phyloP scores from a whole-genome alignment of 805 yeast genomes.

The Komagataella phaffii region DNA sequence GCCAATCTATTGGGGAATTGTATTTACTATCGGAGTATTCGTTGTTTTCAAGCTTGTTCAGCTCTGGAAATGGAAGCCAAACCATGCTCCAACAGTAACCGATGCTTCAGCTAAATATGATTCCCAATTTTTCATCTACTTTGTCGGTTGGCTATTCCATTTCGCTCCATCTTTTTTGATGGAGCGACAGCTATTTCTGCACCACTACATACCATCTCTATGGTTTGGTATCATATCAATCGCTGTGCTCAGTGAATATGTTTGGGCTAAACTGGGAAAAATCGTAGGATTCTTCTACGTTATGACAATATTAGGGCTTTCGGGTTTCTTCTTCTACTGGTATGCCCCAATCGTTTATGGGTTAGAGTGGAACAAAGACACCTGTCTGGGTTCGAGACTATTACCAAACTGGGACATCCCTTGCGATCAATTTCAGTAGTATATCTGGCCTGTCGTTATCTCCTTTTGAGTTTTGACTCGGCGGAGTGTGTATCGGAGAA shows the following conservation, averaged over 20 bases:
- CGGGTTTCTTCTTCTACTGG: slow-evolving; percentile 14
- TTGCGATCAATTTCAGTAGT: slow-evolving; percentile 14
- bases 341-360: slow-evolving; percentile 35
- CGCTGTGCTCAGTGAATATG: slow-evolving; percentile 23
- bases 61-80: not conserved
- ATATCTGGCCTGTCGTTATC: not conserved
- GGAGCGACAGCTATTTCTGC: slow-evolving; percentile 89
- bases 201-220: slow-evolving; percentile 86
- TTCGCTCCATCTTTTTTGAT: slow-evolving; percentile 68
- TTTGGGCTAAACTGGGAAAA: slow-evolving; percentile 14
- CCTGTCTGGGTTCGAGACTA: slow-evolving; percentile 23
- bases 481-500: not conserved
- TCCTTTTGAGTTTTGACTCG: not conserved
- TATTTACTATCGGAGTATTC: slow-evolving; percentile 17
- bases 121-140: slow-evolving; percentile 18
- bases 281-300: slow-evolving; percentile 15
- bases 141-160: slow-evolving; percentile 58
- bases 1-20: slow-evolving; percentile 36
- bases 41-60: slow-evolving; percentile 4
- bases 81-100: not conserved
- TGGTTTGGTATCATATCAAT: slow-evolving; percentile 44
- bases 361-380: slow-evolving; percentile 25
- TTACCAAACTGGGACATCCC: slow-evolving; percentile 28
- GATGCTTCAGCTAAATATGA: slow-evolving; percentile 8
- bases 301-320: slow-evolving; percentile 7